phyloP scores from a whole-genome alignment of 2,329 filamentous ascomycete species.

The Didymella exigua region DNA sequence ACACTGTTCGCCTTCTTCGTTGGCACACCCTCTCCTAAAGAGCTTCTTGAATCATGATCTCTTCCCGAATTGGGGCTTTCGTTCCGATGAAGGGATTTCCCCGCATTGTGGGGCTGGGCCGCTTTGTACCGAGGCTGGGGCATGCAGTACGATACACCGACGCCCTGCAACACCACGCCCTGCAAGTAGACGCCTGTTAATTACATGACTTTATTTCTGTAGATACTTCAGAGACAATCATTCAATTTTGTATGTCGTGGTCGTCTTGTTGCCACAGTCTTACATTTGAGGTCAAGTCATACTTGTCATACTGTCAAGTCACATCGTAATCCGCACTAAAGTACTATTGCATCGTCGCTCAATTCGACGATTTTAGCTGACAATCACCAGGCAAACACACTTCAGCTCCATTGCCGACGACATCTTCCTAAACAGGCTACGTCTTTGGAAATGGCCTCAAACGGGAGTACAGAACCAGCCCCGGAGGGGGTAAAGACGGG shows the following conservation, averaged over 20 bases:
- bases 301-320: too few species aligned
- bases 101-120: slow-evolving; percentile 1
- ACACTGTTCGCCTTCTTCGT: too few species aligned
- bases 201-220: neutral
- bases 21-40: too few species aligned
- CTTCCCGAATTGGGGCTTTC: neutral
- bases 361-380: neutral
- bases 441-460: neutral
- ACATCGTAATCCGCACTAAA: neutral
- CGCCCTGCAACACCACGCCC: slow-evolving; percentile 12
- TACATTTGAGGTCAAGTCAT: neutral
- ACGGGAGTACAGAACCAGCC: neutral
- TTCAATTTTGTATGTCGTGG: neutral
- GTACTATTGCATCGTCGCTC: neutral
- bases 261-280: neutral
- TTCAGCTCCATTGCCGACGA: neutral
- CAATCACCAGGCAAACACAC: neutral
- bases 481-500: slow-evolving; percentile 18
- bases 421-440: neutral
- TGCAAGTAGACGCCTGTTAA: neutral
- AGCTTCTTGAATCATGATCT: neutral
- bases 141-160: neutral
- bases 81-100: neutral
- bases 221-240: neutral
- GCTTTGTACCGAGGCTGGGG: slow-evolving; percentile 1